Base-by-base conservation (phyloP, 139 green algal species). In the Dunaliella primolecta region DNA sequence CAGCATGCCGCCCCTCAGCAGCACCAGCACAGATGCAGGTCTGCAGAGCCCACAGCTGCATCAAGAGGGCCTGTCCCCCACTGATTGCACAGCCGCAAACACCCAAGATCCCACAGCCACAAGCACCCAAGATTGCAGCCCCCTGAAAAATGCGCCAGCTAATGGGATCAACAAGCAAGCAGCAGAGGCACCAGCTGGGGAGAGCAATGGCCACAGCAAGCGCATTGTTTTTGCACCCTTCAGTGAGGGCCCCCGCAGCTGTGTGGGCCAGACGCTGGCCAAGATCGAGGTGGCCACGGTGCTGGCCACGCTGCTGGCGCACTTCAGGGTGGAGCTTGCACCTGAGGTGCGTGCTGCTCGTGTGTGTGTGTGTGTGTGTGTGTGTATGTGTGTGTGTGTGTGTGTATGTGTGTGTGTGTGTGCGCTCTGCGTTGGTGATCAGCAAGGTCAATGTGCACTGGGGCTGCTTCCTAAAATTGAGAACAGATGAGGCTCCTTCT, bases 211-310 rank as follows among this genome's bases (percentile, higher is more conserved):
- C 34, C 32, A 81, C 23, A 57, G 37, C 46, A 64, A 64, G 2
- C 82, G 84, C 35, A 84, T 91, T 38, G 86, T 79, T 3, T 94
- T 91, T 85, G 87, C 93, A 81, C 91, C 91, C 3, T 95, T 95
- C 83, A 64, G 46, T 64, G 46, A 64, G 35, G 35, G 35, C 2
- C 83, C 85, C 0, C 83, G 93, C 27, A 93, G 93, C 89, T 96
- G 93, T 55, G 88, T 95, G 11, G 93, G 93, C 0, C 92, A 96
- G 81, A 89, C 82, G 33, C 87, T 95, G 75, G 93, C 91, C 2
- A 89, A 88, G 72, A 91, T 94, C 81, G 92, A 93, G 80, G 85
- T 92, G 70, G 70, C 89, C 24, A 30, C 85, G 2, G 64, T 91
- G 70, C 81, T 93, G 75, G 92, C 88, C 0, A 91, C 86, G 30